Conservation (phyloP, 163 green algal species). For the Smithsoniella earleae region DNA sequence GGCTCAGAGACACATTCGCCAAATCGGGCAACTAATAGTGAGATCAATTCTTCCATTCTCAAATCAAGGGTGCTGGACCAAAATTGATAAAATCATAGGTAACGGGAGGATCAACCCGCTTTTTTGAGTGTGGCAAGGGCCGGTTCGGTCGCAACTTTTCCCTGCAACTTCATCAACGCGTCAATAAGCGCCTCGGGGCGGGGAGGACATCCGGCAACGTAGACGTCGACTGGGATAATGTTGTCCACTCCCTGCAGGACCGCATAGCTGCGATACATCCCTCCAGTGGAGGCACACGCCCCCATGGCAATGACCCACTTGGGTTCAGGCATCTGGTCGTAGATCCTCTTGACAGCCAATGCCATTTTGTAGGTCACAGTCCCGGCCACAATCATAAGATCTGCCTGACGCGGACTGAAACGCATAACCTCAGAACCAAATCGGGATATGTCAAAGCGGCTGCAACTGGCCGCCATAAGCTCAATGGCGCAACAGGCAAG, state of each 20-base stretch:
- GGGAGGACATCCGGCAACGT: constrained; percentile 88
- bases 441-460: constrained; percentile 72
- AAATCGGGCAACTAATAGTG: no score
- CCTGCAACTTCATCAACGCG: constrained; percentile 85
- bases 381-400: constrained; percentile 96
- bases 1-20: no score
- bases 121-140: no score
- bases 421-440: constrained; percentile 94
- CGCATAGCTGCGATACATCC: constrained; percentile 97
- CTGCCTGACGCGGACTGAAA: constrained; percentile 79
- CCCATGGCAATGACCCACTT: constrained; percentile 95
- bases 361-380: constrained; percentile 99
- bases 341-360: constrained; percentile 88
- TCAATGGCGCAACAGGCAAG: constrained; percentile 86
- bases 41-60: no score
- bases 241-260: constrained; percentile 91
- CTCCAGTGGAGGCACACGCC: constrained; percentile 87
- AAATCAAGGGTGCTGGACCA: no score
- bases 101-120: no score
- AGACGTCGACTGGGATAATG: constrained; percentile 93
- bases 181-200: constrained; percentile 91
- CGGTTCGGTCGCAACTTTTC: no score
- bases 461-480: constrained; percentile 70
- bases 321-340: constrained; percentile 96
- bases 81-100: no score